A percentile compares a stretch with the other conserved stretches of the same genome.
These are phyloP conservation scores for Emergomyces orientalis DNA, from an alignment of 2,329 filamentous ascomycete species.

Conservation along the genomic window DNA sequence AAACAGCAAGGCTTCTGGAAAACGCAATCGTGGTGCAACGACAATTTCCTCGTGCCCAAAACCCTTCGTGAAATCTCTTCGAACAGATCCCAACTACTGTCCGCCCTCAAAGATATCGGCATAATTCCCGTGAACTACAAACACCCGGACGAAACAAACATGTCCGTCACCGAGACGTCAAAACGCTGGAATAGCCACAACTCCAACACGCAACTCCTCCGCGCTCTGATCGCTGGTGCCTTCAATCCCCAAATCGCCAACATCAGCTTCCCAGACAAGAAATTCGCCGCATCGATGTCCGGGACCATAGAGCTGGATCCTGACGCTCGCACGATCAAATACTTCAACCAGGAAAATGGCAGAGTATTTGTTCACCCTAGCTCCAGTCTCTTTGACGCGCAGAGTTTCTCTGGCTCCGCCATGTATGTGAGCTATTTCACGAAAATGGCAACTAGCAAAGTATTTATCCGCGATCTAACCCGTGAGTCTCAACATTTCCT, in stretches of 20 bases:
- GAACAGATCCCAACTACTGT: slow-evolving; percentile 75
- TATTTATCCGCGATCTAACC: slow-evolving; percentile 84
- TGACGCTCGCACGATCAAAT: slow-evolving; percentile 84
- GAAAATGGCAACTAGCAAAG: slow-evolving; percentile 84
- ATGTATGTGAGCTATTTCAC: slow-evolving; percentile 82
- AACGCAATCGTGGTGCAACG: slow-evolving; percentile 64
- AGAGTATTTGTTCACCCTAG: slow-evolving; percentile 89
- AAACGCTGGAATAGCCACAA: slow-evolving; percentile 31
- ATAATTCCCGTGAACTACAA: slow-evolving; percentile 54
- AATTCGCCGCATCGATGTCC: slow-evolving; percentile 77
- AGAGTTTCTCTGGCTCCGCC: slow-evolving; percentile 64
- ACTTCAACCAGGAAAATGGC: slow-evolving; percentile 75
- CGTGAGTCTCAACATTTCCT: slow-evolving; percentile 48
- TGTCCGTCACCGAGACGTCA: slow-evolving; percentile 31
- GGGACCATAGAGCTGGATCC: slow-evolving; percentile 90
- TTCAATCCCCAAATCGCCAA: slow-evolving; percentile 81
- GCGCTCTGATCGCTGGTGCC: slow-evolving; percentile 61
- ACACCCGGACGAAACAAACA: background rate
- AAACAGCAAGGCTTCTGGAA: slow-evolving; percentile 37
- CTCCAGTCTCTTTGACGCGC: slow-evolving; percentile 74
- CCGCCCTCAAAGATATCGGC: slow-evolving; percentile 74
- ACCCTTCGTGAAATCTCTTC: slow-evolving; percentile 82
- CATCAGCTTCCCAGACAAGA: slow-evolving; percentile 91
- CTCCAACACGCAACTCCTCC: slow-evolving; percentile 46
- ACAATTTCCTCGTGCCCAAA: slow-evolving; percentile 74